Base-by-base conservation (phyloP, 2,329 filamentous ascomycete species). In the Colletotrichum incanum region DNA sequence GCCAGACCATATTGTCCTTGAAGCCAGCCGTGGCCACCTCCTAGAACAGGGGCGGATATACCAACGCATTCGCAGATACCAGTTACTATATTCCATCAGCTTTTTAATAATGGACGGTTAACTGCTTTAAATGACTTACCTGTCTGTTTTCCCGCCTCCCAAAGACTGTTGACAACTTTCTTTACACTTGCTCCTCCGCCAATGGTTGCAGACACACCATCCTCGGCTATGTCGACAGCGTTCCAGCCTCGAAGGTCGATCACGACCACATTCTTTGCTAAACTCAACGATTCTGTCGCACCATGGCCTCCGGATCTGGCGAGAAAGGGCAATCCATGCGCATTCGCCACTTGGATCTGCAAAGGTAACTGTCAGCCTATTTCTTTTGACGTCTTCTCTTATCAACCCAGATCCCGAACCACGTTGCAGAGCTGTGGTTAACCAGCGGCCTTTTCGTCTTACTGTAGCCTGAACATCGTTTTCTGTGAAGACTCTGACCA, bases 11-110 rank as follows among this genome's bases (percentile, higher is more conserved):
- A 58, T 14, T 70, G 61, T 1, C 73, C 73, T 14, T 70, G 60
- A 5, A 71, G 65, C 63, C 65, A 71, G 34, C 75, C 74, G 34
- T 69, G 62, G 23, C 74, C 74, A 31, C 75, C 74, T 28, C 74
- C 75, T 18, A 76, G 73, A 7, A 62, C 63, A 18, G 71, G 75
- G 12, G 74, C 75, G 20, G 75, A 71, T 6, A 72, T 65, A 39
- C 75, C 77, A n/a, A 79, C 78, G 56, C 77, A 79, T 52, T 78
- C 77, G 62, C 78, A 79, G 39, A 76, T 77, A 39, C 76, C 76
- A 2, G 67, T 47, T 60, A 76, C 72, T 71, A 23, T 11, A n/a
- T 45, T 43, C 23, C 11, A 39, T 67, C 54, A 69, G 56, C 1
- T 20, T 18, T 26, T 6, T 12, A 16, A 7, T 1, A 7, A 20